phyloP scores from a whole-genome alignment of 2,329 filamentous ascomycete species.

The Sclerotinia sclerotiorum region DNA sequence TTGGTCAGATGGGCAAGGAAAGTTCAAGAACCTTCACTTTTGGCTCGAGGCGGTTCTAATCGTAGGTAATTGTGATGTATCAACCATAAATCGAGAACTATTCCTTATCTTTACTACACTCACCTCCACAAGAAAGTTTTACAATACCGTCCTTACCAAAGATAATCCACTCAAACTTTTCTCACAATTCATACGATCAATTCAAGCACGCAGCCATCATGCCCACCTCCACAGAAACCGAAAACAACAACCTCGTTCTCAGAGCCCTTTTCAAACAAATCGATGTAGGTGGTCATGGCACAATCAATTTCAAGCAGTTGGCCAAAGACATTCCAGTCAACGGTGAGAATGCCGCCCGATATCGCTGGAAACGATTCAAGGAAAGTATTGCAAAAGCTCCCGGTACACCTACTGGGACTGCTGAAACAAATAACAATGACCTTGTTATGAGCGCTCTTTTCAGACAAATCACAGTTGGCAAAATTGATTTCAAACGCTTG shows the following conservation, averaged over 20 bases:
- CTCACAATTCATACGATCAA: not conserved
- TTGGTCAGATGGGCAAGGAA: not conserved
- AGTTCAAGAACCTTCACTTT: not conserved
- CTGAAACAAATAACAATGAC: not conserved
- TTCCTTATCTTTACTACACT: not conserved
- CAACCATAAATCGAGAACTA: not conserved
- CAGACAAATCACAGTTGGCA: not conserved
- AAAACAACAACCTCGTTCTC: conserved; percentile 11
- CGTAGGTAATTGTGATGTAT: no score
- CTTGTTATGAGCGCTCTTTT: not conserved
- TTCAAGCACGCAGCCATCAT: not conserved
- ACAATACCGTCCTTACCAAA: not conserved
- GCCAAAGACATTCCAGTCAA: not conserved
- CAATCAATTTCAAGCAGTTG: not conserved
- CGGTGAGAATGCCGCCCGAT: conserved; percentile 3
- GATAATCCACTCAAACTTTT: not conserved
- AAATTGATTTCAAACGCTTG: not conserved
- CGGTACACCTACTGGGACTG: no score
- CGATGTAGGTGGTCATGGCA: not conserved
- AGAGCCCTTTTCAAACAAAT: conserved; percentile 9
- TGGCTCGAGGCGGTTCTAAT: not conserved
- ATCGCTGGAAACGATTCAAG: not conserved
- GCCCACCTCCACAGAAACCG: not conserved
- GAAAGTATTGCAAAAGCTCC: not conserved
- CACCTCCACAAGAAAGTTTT: not conserved